phyloP scores from a whole-genome alignment of 768 basidiomycete genomes.

The Amanita phalloides region DNA sequence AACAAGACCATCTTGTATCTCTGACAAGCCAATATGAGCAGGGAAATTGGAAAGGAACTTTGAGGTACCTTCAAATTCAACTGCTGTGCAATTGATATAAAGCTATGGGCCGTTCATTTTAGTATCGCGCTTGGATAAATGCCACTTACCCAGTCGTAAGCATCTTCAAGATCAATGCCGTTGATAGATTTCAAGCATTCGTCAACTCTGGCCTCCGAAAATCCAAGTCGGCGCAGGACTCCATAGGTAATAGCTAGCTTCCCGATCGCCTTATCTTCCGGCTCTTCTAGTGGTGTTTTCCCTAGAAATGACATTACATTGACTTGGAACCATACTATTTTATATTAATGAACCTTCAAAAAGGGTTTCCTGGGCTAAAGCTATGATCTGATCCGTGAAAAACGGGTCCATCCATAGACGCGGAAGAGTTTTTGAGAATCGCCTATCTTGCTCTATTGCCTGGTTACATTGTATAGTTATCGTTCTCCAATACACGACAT shows the following conservation, averaged over 20 bases:
- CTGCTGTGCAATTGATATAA: slow-evolving; percentile 49
- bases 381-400: slow-evolving; percentile 50
- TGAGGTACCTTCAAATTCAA: slow-evolving; percentile 39
- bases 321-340: background rate
- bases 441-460: slow-evolving; percentile 77
- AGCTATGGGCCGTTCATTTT: slow-evolving; percentile 32
- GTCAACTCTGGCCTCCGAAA: slow-evolving; percentile 54
- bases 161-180: slow-evolving; percentile 76
- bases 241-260: slow-evolving; percentile 77
- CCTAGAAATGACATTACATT: slow-evolving; percentile 12
- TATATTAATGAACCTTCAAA: slow-evolving; percentile 2
- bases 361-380: slow-evolving; percentile 27
- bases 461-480: slow-evolving; percentile 15
- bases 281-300: slow-evolving; percentile 32
- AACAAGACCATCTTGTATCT: background rate
- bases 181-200: slow-evolving; percentile 59
- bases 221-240: slow-evolving; percentile 68
- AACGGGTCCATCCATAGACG: slow-evolving; percentile 49
- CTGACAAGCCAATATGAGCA: background rate
- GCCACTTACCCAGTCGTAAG: slow-evolving; percentile 74
- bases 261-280: slow-evolving; percentile 61
- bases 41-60: background rate
- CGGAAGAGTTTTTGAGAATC: slow-evolving; percentile 54
- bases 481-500: background rate
- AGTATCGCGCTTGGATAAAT: background rate